Conservation (phyloP, 176 grass and related monocot genomes). For the Musa acuminata region DNA sequence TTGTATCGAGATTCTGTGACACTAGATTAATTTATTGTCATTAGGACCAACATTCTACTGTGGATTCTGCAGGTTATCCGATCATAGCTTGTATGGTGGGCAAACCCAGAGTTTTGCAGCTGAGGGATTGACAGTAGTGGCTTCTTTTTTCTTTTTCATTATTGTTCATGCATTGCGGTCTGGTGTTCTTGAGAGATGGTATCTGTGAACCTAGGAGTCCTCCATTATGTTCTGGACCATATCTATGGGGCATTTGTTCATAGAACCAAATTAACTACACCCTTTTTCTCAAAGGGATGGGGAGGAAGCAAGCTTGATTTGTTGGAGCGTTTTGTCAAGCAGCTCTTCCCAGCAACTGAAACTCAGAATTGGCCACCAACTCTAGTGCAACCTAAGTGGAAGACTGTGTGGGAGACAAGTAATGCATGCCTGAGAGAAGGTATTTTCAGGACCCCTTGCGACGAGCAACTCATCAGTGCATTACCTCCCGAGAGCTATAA, state of each 20-base stretch:
- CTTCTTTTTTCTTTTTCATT: neutral
- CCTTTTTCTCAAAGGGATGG: constrained; percentile 93
- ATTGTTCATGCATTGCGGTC: neutral
- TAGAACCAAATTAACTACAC: constrained; percentile 64
- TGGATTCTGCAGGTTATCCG: neutral
- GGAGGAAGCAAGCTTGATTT: constrained; percentile 71
- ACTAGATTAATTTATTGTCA: neutral
- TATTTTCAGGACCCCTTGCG: constrained; percentile 67
- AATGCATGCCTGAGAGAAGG: constrained; percentile 66
- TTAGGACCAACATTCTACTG: neutral
- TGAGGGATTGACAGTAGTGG: neutral
- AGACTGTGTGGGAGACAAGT: constrained; percentile 83
- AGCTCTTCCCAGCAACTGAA: constrained; percentile 54
- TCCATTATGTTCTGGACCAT: constrained; percentile 78
- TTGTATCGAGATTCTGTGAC: neutral
- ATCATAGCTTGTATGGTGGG: too few species aligned
- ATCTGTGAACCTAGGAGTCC: constrained; percentile 66
- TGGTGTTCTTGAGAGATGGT: constrained; percentile 44
- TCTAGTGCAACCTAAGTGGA: constrained; percentile 58
- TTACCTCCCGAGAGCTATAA: constrained; percentile 75
- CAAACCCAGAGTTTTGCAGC: neutral
- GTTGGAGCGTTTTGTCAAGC: constrained; percentile 80
- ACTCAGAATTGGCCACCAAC: constrained; percentile 56
- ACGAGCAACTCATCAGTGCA: constrained; percentile 49
- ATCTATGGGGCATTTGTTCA: constrained; percentile 76